These are phyloP conservation scores for Trametopsis cervina DNA, from an alignment of 768 basidiomycete genomes.

Conservation along the genomic window DNA sequence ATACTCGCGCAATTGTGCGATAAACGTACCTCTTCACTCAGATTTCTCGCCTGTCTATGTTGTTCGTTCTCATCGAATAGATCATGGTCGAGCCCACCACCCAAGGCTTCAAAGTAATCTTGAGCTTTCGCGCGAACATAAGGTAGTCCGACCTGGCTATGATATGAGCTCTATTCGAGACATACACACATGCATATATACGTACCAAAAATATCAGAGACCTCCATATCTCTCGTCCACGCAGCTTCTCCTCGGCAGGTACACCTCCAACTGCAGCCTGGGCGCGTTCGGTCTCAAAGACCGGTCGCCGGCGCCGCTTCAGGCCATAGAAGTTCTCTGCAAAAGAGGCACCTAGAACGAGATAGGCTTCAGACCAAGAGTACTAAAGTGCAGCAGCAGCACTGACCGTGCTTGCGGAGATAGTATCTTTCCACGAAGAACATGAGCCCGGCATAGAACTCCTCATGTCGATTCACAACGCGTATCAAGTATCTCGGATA, in stretches of 20 bases:
- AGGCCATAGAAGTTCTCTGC: slow-evolving; percentile 95
- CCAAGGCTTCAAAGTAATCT: slow-evolving; percentile 86
- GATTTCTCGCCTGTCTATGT: slow-evolving; percentile 35
- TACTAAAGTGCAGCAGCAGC: neutral
- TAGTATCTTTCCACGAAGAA: slow-evolving; percentile 88
- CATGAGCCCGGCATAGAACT: slow-evolving; percentile 89
- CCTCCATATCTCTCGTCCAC: slow-evolving; percentile 59
- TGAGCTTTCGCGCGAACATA: slow-evolving; percentile 85
- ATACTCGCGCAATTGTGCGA: slow-evolving; percentile 5
- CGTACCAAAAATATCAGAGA: slow-evolving; percentile 78
- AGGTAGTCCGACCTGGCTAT: slow-evolving; percentile 70
- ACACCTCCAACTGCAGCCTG: slow-evolving; percentile 60
- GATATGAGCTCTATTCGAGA: no score
- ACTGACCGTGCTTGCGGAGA: slow-evolving; percentile 76
- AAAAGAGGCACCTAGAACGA: slow-evolving; percentile 76
- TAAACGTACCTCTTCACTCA: slow-evolving; percentile 45
- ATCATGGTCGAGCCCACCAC: slow-evolving; percentile 72
- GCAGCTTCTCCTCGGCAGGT: slow-evolving; percentile 58
- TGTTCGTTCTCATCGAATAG: slow-evolving; percentile 48
- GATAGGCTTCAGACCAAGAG: neutral
- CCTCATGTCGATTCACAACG: slow-evolving; percentile 92
- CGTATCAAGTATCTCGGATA: slow-evolving; percentile 90
- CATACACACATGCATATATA: no score
- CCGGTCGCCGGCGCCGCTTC: slow-evolving; percentile 68
- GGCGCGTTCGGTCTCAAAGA: slow-evolving; percentile 63